Percentiles rank a stretch among this genome's conserved stretches.
Conservation (phyloP, 2,329 filamentous ascomycete genomes). For the Beauveria varroae region DNA sequence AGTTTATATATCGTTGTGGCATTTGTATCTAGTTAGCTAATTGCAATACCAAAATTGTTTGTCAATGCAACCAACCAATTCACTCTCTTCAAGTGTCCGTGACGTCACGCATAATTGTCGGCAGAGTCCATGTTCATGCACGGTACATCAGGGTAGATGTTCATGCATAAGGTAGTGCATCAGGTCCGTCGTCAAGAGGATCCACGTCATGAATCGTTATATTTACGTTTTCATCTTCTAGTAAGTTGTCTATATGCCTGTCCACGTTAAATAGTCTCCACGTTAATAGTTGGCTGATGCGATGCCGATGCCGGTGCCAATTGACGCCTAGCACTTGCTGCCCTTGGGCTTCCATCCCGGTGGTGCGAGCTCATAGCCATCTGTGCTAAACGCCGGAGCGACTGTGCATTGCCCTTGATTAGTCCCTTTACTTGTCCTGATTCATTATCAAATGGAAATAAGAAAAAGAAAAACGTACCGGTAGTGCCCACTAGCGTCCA, state of each 20-base stretch:
- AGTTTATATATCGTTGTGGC: too few species aligned
- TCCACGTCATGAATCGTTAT: neutral
- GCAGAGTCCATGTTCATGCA: neutral
- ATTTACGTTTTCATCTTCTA: neutral
- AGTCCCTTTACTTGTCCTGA: neutral
- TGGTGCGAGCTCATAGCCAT: conserved; percentile 6
- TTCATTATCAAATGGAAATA: neutral
- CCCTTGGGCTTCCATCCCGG: conserved; percentile 8
- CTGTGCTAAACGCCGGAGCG: conserved; percentile 6
- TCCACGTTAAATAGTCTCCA: too few species aligned
- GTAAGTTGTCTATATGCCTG: neutral
- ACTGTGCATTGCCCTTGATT: neutral
- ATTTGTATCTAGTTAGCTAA: too few species aligned
- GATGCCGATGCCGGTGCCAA: neutral
- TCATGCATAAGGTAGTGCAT: neutral
- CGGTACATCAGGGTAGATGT: neutral
- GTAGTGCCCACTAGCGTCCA: conserved; percentile 40
- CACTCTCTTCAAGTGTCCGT: neutral
- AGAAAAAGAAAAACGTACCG: conserved; percentile 8
- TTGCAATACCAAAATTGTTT: too few species aligned
- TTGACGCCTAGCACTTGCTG: neutral
- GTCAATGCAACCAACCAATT: too few species aligned
- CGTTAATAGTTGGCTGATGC: too few species aligned
- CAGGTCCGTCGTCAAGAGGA: neutral
- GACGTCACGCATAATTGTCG: neutral